Evolutionary conservation across 2,329 filamentous ascomycete genomes (phyloP), one percentile per base, ranked within the genome.

Genomic region (Aspergillus intermedius): DNA sequence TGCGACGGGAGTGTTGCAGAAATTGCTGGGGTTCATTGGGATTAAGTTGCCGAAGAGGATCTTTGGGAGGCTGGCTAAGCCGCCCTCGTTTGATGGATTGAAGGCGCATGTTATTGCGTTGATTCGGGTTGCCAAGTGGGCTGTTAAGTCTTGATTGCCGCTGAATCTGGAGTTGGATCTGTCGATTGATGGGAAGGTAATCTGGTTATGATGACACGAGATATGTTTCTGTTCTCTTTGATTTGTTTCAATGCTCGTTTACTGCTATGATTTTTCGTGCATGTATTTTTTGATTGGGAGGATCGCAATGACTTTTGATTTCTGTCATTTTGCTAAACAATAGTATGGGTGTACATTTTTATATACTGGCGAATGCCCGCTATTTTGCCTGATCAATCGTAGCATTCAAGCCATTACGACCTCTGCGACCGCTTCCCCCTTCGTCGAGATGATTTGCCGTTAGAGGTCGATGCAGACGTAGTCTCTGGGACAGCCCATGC

Each of bases 1-100:
- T 60, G 90, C 86, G 1, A 88, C 88, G 45, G 91, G 91, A 28
- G 86, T 88, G 23, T 72, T 96, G 56, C 84, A 84, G 7, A 87
- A 86, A 42, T 74, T 96, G 41, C 78, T 95, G 42, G 80, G 81
- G 34, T 82, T 84, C 63, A 87, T 96, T 67, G 91, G 91, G 19
- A 75, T 97, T 52, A 78, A 84, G 53, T 69, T 95, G 54, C 91
- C 91, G 1, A 75, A 76, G 4, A 70, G 75, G 10, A 63, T 90
- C 50, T 63, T 70, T 53, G 68, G 69, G 5, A 70, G 73, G 4
- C 49, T 68, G 45, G 48, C 60, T 58, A 65, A 64, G 4, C 61
- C 35, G 57, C 48, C 17, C 8, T 19, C 37, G 19, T 15, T 15
- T 53, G 52, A 30, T 58, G 67, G 70, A 17, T 42, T 68, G 37